Percentiles rank a stretch among this genome's conserved stretches.
phyloP scores from a whole-genome alignment of 2,329 filamentous ascomycete species.

The Penicillium sp. region DNA sequence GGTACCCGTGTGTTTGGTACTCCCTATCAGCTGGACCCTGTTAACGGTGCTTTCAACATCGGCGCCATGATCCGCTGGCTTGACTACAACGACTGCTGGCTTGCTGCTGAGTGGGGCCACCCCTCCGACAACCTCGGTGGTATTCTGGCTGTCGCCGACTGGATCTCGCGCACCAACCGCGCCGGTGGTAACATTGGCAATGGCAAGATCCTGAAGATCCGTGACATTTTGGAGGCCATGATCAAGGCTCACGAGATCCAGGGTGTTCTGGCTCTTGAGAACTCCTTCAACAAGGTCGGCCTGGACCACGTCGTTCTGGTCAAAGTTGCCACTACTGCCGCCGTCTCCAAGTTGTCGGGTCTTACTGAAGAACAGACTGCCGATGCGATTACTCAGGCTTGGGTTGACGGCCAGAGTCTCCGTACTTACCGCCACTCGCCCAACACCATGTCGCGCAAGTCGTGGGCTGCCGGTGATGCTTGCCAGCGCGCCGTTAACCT shows the following conservation, averaged over 20 bases:
- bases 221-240: slow-evolving; percentile 92
- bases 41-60: slow-evolving; percentile 97
- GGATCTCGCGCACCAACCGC: slow-evolving; percentile 91
- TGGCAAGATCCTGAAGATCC: slow-evolving; percentile 77
- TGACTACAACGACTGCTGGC: slow-evolving; percentile 99
- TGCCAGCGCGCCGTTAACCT: slow-evolving; percentile 94
- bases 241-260: slow-evolving; percentile 99
- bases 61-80: slow-evolving; percentile 98
- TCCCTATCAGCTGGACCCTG: slow-evolving; percentile 86
- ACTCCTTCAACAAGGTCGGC: slow-evolving; percentile 98
- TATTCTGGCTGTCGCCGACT: slow-evolving; percentile 94
- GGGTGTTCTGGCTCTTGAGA: slow-evolving; percentile 91
- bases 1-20: slow-evolving; percentile 89
- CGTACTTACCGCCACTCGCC: slow-evolving; percentile 95
- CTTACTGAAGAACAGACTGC: slow-evolving; percentile 85
- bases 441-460: slow-evolving; percentile 99
- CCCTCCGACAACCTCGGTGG: slow-evolving; percentile 97
- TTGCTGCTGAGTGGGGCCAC: slow-evolving; percentile 97
- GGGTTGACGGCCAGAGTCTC: slow-evolving; percentile 92
- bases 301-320: slow-evolving; percentile 96
- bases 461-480: slow-evolving; percentile 96
- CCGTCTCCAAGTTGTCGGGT: slow-evolving; percentile 92
- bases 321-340: slow-evolving; percentile 92
- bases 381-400: slow-evolving; percentile 93
- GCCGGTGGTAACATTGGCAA: slow-evolving; percentile 68